phyloP scores from a whole-genome alignment of 441 rosid species.

The Eugenia klotzschiana region DNA sequence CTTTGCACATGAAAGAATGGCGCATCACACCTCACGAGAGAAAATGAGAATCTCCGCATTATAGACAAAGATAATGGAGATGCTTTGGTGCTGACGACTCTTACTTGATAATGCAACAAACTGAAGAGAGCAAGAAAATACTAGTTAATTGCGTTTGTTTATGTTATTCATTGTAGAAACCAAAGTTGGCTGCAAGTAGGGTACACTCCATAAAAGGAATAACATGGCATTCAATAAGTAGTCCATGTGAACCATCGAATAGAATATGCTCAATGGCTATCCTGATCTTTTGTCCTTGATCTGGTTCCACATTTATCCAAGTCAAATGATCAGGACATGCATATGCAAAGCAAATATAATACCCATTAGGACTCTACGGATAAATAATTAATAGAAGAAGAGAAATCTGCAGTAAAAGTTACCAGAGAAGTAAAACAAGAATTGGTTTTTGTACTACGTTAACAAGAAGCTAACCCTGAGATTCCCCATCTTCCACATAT shows the following conservation, averaged over 20 bases:
- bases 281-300: conserved; percentile 23
- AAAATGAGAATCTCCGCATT: conserved; percentile 18
- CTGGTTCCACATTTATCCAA: conserved; percentile 18
- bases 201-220: conserved; percentile 12
- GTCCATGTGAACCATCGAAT: conserved; percentile 51
- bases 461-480: not conserved
- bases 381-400: not conserved
- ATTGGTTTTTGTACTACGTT: not conserved
- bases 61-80: conserved; percentile 33
- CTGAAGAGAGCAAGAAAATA: conserved; percentile 30
- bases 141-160: conserved; percentile 23
- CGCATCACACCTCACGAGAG: conserved; percentile 12
- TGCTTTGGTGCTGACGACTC: conserved; percentile 13
- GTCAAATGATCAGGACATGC: conserved; percentile 14
- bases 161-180: conserved; percentile 10
- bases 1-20: conserved; percentile 17
- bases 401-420: not conserved
- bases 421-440: not conserved
- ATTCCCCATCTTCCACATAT: not conserved
- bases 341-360: not conserved
- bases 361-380: not conserved
- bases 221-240: conserved; percentile 19
- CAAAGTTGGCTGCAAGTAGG: conserved; percentile 17
- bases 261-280: conserved; percentile 31
- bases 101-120: conserved; percentile 22